phyloP scores from a whole-genome alignment of 225 moss, liverwort and hornwort species.

The Lunularia cruciata region DNA sequence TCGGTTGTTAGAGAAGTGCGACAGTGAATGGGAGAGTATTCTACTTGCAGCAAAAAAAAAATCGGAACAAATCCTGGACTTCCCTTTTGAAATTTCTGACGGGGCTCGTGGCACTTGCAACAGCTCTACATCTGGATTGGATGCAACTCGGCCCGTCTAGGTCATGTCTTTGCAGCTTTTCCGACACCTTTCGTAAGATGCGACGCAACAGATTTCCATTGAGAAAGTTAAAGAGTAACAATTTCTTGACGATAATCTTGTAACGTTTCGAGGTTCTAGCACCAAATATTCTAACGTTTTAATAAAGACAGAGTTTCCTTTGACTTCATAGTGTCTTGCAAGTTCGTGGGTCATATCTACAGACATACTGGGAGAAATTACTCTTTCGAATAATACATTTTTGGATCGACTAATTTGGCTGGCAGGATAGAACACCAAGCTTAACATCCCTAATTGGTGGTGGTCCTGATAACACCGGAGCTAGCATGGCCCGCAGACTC shows the following conservation, averaged over 20 bases:
- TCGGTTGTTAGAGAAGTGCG: too few species aligned
- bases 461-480: conserved; percentile 90
- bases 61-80: too few species aligned
- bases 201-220: not conserved
- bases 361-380: too few species aligned
- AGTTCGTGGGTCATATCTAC: too few species aligned
- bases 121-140: conserved; percentile 96
- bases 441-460: conserved; percentile 82
- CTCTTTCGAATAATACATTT: not conserved
- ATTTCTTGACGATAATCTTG: too few species aligned
- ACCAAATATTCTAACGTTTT: too few species aligned
- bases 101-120: not conserved
- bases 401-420: not conserved
- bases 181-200: conserved; percentile 77
- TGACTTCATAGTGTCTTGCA: not conserved
- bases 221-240: too few species aligned
- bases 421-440: conserved; percentile 77
- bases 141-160: conserved; percentile 84
- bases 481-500: conserved; percentile 83
- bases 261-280: too few species aligned
- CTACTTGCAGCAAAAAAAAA: too few species aligned
- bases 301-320: not conserved
- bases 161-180: conserved; percentile 78
- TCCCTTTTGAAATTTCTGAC: not conserved
- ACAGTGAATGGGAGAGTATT: too few species aligned